Percentiles rank a stretch among this genome's conserved stretches.
Conservation (phyloP, 371 early-diverging fungal species). For the Mortierella sp. region DNA sequence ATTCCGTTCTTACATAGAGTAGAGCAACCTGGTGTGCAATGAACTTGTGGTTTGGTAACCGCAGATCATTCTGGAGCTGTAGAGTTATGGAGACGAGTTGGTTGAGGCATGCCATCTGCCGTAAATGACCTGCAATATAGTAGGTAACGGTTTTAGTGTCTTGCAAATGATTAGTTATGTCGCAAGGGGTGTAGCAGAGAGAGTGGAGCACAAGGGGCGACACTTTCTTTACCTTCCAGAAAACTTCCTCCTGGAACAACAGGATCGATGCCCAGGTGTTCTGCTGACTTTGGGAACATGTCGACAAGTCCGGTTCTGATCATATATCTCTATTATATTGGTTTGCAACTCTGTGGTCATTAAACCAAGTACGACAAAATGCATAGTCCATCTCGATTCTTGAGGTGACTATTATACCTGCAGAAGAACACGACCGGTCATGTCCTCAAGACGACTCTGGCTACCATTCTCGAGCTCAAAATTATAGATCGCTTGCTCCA, state of each 20-base stretch:
- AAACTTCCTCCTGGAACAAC: conserved; percentile 34
- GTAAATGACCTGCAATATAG: conserved; percentile 60
- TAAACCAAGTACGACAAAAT: neutral
- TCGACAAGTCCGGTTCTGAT: conserved; percentile 43
- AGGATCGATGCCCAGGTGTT: conserved; percentile 40
- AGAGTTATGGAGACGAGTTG: conserved; percentile 62
- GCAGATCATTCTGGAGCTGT: conserved; percentile 61
- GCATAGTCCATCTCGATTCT: neutral
- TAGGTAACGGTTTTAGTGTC: too few species aligned
- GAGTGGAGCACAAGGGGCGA: too few species aligned
- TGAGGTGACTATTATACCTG: conserved; percentile 18
- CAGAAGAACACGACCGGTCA: conserved; percentile 34
- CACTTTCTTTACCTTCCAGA: conserved; percentile 26
- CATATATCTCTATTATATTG: conserved; percentile 35
- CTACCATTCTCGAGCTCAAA: conserved; percentile 42
- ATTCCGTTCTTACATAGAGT: conserved; percentile 57
- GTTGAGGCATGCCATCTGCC: conserved; percentile 57
- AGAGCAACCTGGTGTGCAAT: conserved; percentile 69
- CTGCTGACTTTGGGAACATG: conserved; percentile 53
- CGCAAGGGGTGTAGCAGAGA: too few species aligned
- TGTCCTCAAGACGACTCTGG: conserved; percentile 17
- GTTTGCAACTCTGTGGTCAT: too few species aligned
- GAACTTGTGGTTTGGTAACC: conserved; percentile 62
- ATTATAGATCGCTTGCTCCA: conserved; percentile 36
- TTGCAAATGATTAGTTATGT: too few species aligned